Evolutionary conservation across 768 basidiomycete genomes (phyloP).

Genomic region (Boletus insuetus): DNA sequence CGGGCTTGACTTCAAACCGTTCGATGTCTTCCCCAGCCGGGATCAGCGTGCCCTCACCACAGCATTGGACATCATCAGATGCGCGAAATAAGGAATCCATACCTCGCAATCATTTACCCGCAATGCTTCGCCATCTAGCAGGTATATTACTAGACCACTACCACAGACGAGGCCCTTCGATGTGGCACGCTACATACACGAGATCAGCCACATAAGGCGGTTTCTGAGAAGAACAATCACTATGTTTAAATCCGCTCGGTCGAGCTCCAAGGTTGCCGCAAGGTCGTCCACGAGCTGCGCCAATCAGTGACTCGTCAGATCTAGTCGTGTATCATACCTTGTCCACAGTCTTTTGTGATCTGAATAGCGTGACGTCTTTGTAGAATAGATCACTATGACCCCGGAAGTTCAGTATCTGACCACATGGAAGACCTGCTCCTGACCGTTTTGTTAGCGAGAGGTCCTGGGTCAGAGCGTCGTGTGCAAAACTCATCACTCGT

Average conservation of each 20-base stretch:
- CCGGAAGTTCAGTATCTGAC: conserved; percentile 5
- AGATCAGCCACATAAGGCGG: conserved; percentile 7
- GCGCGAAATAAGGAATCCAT: neutral
- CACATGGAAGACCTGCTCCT: neutral
- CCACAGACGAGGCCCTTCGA: conserved; percentile 88
- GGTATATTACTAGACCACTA: conserved; percentile 52
- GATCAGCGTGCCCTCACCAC: conserved; percentile 65
- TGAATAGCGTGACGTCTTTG: conserved; percentile 77
- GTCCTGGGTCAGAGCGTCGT: conserved; percentile 57
- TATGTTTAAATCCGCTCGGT: conserved; percentile 76
- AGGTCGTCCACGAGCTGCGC: conserved; percentile 85
- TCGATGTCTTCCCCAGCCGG: conserved; percentile 73
- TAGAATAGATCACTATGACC: conserved; percentile 82
- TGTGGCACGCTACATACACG: conserved; percentile 64
- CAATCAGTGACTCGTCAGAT: neutral
- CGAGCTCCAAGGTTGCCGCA: conserved; percentile 74
- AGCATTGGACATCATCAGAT: neutral
- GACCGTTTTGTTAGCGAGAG: conserved; percentile 67
- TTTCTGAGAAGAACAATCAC: conserved; percentile 35
- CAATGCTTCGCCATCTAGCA: conserved; percentile 54
- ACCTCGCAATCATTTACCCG: conserved; percentile 60
- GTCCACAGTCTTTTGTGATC: conserved; percentile 75
- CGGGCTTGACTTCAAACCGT: conserved; percentile 51
- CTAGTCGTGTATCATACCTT: conserved; percentile 40
- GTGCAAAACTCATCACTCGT: conserved; percentile 62